Evolutionary conservation across 129 eudicot genomes (phyloP).

Genomic region (Solidago caesia): DNA sequence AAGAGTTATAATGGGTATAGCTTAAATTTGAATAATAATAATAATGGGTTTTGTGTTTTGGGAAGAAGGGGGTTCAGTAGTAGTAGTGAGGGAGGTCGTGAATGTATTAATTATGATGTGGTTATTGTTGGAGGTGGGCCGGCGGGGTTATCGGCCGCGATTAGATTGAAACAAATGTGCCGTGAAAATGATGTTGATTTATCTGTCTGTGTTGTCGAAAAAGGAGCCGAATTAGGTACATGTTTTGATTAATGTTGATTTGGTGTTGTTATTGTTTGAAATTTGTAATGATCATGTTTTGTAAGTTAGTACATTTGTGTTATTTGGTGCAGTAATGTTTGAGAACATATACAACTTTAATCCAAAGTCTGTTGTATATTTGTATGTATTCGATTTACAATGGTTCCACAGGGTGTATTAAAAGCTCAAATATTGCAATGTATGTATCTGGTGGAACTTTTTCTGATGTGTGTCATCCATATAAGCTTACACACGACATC

Average conservation of each 20-base stretch:
- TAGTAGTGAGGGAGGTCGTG: slow-evolving; percentile 35
- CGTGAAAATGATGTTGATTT: slow-evolving; percentile 58
- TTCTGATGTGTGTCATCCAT: no score
- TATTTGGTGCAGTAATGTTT: neutral
- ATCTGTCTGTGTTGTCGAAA: slow-evolving; percentile 89
- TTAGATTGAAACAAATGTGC: slow-evolving; percentile 83
- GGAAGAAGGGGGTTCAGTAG: slow-evolving; percentile 44
- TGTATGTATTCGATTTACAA: no score
- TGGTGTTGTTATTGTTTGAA: neutral
- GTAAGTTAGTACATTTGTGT: neutral
- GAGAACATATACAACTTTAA: no score
- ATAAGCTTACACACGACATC: no score
- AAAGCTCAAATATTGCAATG: no score
- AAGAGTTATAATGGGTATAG: neutral
- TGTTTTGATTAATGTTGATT: slow-evolving; percentile 1
- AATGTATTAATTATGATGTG: slow-evolving; percentile 72
- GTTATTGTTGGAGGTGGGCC: slow-evolving; percentile 97
- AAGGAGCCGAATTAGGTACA: slow-evolving; percentile 93
- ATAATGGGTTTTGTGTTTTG: slow-evolving; percentile 33
- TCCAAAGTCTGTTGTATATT: no score
- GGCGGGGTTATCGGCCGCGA: slow-evolving; percentile 90
- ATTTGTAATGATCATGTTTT: slow-evolving; percentile 5
- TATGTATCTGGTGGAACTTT: no score
- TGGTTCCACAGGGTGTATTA: no score
- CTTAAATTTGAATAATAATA: neutral